Conservation (phyloP, 2,329 filamentous ascomycete genomes). For the Pyrenophora tritici-repentis region DNA sequence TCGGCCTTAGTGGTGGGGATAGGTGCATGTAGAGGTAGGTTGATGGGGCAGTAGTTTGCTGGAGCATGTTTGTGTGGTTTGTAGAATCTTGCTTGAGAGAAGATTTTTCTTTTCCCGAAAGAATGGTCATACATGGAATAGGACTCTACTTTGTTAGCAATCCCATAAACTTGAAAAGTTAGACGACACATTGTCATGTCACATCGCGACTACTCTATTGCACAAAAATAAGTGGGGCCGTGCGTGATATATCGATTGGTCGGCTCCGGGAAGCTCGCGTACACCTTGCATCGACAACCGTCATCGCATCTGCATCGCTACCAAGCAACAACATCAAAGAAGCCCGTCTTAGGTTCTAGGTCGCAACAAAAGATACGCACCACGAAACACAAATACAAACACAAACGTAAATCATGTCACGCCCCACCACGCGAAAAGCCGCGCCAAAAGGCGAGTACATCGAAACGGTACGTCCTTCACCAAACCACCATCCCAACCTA, state of each 20-base stretch:
- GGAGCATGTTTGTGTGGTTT: no score
- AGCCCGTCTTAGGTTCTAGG: no score
- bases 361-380: no score
- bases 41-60: no score
- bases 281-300: slow-evolving; percentile 8
- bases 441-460: slow-evolving; percentile 90
- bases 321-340: background rate
- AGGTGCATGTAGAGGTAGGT: no score
- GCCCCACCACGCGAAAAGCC: slow-evolving; percentile 56
- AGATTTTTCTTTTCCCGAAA: no score
- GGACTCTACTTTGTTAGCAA: no score
- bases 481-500: background rate
- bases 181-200: background rate
- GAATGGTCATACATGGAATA: no score
- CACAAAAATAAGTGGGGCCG: background rate
- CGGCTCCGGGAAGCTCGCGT: background rate
- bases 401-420: slow-evolving; percentile 37
- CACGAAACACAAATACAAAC: no score
- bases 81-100: no score
- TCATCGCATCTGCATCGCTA: background rate
- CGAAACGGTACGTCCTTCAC: slow-evolving; percentile 74
- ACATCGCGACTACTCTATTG: slow-evolving; percentile 1
- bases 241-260: slow-evolving; percentile 7
- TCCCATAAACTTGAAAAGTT: no score
- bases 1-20: no score